These are phyloP conservation scores for Penicillium arizonense DNA, from an alignment of 495 filamentous ascomycete species.

Conservation along the genomic window DNA sequence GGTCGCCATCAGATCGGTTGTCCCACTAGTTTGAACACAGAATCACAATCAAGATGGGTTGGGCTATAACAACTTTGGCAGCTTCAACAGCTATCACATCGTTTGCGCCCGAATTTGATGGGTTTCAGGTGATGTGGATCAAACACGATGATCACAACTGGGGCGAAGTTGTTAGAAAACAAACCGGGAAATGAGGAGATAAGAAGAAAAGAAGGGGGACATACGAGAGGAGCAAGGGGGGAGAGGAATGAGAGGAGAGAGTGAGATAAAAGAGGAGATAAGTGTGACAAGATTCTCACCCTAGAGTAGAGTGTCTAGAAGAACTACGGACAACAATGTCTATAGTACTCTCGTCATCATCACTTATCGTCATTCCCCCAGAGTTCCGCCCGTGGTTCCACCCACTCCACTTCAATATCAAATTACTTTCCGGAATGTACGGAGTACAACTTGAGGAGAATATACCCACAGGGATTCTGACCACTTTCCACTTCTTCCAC, in stretches of 20 bases:
- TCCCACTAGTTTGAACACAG: not conserved
- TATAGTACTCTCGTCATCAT: slow-evolving; percentile 19
- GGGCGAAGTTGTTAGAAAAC: not conserved
- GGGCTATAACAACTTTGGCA: not conserved
- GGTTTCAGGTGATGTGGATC: too few relatives aligned
- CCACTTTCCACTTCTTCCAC: not conserved
- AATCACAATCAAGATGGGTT: not conserved
- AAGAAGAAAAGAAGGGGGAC: not conserved
- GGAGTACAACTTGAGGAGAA: not conserved
- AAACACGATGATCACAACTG: too few relatives aligned
- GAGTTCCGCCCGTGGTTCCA: slow-evolving; percentile 8
- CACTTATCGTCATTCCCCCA: slow-evolving; percentile 17
- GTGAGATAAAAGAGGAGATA: slow-evolving; percentile 9
- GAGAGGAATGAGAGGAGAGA: slow-evolving; percentile 5
- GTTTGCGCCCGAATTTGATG: not conserved
- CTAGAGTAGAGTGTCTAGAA: too few relatives aligned
- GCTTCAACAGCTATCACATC: slow-evolving; percentile 6
- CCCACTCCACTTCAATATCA: slow-evolving; percentile 1
- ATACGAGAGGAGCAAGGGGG: not conserved
- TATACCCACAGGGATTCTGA: slow-evolving; percentile 10
- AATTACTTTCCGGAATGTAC: too few relatives aligned
- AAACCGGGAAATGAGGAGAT: not conserved
- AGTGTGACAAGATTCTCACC: slow-evolving; percentile 1
- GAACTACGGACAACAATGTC: too few relatives aligned
- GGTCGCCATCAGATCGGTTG: slow-evolving; percentile 42